Base-by-base conservation (phyloP, 805 yeast genomes). In the Scheffersomyces ergatensis region DNA sequence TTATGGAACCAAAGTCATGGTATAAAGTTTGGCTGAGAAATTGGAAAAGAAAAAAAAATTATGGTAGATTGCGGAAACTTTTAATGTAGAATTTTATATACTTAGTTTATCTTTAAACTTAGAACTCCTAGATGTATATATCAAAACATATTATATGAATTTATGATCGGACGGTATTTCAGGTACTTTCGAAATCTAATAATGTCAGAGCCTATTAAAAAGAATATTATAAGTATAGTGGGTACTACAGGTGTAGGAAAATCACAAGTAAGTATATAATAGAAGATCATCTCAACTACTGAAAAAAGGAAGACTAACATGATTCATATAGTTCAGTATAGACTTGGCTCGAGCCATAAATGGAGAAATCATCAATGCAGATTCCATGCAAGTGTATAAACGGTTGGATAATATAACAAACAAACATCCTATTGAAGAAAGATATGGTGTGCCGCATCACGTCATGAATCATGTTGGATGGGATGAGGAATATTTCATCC, bases 231-330 rank as follows among this genome's bases (percentile, higher is more conserved):
- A 20, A 80, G 88, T 13, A 77, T 87, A 14, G 85, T 86, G 3
- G 99, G 99, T 0, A 90, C 96, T 26, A 92, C 99, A 0, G 99
- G 98, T 0, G 97, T 89, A 11, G 99, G 99, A 0, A 92, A 92
- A 57, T 90, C 97, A 0, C 89, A 87, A 51, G 74, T 79, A 53
- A 26, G 70, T 63, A 31, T 18, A 16, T 5, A 4, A 40, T 43
- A 19, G 21, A 30, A 14, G 30, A 8, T 32, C n/a, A 21, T 20
- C 14, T 32, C 11, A 20, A n/a, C n/a, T n/a, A n/a, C n/a, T n/a
- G n/a, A n/a, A n/a, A 9, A 32, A 30, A 14, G 13, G 13, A 20
- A 17, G 15, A 41, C 32, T 41, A 39, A 37, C 43, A n/a, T 18
- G n/a, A n/a, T n/a, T 48, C 19, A 23, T 14, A 5, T 35, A 80